Evolutionary conservation across 2,329 filamentous ascomycete species (phyloP).

Genomic region (Aspergillus luchuensis): DNA sequence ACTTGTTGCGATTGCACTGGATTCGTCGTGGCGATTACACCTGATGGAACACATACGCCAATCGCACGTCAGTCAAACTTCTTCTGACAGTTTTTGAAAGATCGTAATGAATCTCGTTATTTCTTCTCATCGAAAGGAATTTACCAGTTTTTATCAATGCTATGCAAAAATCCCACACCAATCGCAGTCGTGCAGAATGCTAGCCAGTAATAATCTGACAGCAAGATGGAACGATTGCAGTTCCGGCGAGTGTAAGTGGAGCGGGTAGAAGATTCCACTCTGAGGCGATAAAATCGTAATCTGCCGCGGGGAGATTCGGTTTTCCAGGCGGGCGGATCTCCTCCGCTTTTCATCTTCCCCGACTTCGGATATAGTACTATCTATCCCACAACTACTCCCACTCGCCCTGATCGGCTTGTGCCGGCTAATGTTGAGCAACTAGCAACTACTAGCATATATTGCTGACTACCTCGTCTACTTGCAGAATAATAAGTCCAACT

Average conservation of each 20-base stretch:
- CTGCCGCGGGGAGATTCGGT: background rate
- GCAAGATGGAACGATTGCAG: background rate
- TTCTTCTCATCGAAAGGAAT: background rate
- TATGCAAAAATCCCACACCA: background rate
- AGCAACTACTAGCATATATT: background rate
- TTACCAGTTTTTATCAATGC: background rate
- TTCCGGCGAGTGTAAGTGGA: conserved; percentile 1
- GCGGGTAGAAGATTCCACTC: conserved; percentile 1
- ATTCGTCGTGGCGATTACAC: conserved; percentile 8
- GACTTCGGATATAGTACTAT: background rate
- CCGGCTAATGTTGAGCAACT: no score
- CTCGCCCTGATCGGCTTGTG: no score
- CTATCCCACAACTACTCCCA: background rate
- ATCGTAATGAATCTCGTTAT: background rate
- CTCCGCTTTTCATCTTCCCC: background rate
- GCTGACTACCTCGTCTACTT: background rate
- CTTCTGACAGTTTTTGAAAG: background rate
- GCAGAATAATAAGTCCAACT: background rate
- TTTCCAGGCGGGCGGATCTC: background rate
- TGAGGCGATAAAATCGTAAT: background rate
- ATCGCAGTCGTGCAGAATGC: background rate
- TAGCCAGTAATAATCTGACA: background rate
- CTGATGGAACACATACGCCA: conserved; percentile 7
- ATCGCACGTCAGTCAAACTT: conserved; percentile 10
- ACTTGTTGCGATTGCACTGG: conserved; percentile 22